A percentile compares a stretch with the other conserved stretches of the same genome.
Evolutionary conservation across 2,329 filamentous ascomycete genomes (phyloP).

Genomic region (Periconia digitata): DNA sequence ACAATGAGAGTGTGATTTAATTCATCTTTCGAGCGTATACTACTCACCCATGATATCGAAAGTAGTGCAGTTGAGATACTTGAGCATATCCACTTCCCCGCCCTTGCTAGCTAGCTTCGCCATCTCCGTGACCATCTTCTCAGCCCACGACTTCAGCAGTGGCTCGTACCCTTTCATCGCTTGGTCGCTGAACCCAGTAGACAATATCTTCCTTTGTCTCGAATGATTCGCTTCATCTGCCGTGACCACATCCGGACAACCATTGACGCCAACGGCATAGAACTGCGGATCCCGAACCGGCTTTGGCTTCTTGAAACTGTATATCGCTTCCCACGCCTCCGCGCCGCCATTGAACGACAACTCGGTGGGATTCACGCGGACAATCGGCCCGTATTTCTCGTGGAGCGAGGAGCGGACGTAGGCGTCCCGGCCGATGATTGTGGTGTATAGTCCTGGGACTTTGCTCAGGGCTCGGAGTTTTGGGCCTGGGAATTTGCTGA

Average conservation of each 20-base stretch:
- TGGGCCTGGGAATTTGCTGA: not conserved
- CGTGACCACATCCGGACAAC: not conserved
- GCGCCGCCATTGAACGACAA: not conserved
- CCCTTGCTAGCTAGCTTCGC: not conserved
- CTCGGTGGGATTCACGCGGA: not conserved
- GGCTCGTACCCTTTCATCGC: not conserved
- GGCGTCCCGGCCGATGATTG: not conserved
- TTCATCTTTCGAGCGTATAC: not conserved
- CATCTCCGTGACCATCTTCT: slow-evolving; percentile 1
- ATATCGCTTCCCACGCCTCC: not conserved
- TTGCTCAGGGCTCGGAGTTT: not conserved
- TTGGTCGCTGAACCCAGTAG: not conserved
- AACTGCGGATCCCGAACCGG: not conserved
- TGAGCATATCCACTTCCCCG: not conserved
- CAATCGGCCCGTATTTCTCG: not conserved
- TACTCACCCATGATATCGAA: slow-evolving; percentile 1
- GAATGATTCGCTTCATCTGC: not conserved
- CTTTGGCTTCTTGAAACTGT: not conserved
- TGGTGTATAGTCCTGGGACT: not conserved
- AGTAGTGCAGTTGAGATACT: not conserved
- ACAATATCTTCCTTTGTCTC: not conserved
- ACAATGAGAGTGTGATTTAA: not conserved
- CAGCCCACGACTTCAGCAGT: not conserved
- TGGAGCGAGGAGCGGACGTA: not conserved
- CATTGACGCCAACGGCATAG: not conserved